Conservation (phyloP, 1,284 basidiomycete genomes). For the Peniophora sp. region DNA sequence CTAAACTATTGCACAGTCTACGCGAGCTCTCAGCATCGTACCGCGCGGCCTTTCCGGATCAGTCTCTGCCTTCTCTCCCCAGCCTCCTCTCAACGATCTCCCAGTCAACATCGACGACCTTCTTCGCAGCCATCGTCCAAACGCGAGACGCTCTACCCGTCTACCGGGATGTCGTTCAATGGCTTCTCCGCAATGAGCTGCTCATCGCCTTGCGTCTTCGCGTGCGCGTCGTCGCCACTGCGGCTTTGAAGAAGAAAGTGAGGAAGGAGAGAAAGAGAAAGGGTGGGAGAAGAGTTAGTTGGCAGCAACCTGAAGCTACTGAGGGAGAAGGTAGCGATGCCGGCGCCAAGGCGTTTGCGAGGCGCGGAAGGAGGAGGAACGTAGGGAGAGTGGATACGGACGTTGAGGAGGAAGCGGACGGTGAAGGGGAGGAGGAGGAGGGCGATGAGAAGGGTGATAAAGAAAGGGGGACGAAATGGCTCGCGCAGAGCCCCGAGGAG, state of each 20-base stretch:
- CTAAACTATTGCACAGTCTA: constrained; percentile 34
- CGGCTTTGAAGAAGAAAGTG: constrained; percentile 66
- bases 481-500: constrained; percentile 42
- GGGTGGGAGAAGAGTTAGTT: constrained; percentile 22
- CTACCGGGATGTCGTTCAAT: constrained; percentile 82
- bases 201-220: constrained; percentile 82
- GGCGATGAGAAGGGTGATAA: constrained; percentile 2
- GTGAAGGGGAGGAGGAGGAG: not conserved
- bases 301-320: constrained; percentile 12
- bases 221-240: constrained; percentile 77
- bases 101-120: constrained; percentile 52
- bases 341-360: not conserved
- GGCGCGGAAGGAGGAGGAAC: constrained; percentile 16
- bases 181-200: constrained; percentile 86
- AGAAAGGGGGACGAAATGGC: constrained; percentile 25
- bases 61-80: constrained; percentile 64
- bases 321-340: constrained; percentile 13
- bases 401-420: not conserved
- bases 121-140: constrained; percentile 71
- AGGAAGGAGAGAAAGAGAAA: constrained; percentile 30
- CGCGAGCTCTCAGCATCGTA: constrained; percentile 58
- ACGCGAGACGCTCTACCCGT: constrained; percentile 59
- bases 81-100: constrained; percentile 69
- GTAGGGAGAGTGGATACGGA: constrained; percentile 12
- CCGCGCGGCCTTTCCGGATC: constrained; percentile 54